Conservation (phyloP, 345 rosid genomes). For the Alliaria petiolata region DNA sequence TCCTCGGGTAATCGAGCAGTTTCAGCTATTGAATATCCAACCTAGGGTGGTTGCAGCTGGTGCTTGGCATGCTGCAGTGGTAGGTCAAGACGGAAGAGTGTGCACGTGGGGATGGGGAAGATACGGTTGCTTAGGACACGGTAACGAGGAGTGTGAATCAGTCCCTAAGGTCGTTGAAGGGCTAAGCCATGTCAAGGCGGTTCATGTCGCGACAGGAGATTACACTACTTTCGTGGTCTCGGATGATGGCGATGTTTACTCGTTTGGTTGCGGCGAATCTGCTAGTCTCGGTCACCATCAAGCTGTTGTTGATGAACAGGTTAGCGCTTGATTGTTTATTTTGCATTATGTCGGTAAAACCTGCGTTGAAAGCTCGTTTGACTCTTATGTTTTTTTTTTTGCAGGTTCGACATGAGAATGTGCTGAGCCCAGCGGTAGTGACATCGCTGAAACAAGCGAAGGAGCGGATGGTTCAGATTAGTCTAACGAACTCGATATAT, state of each 20-base stretch:
- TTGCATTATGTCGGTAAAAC: not conserved
- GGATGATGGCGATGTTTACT: slow-evolving; percentile 81
- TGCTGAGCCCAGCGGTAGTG: slow-evolving; percentile 75
- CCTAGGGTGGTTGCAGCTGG: slow-evolving; percentile 96
- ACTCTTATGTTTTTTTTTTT: slow-evolving; percentile 8
- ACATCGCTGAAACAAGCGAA: slow-evolving; percentile 70
- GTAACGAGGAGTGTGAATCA: slow-evolving; percentile 87
- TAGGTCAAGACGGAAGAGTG: slow-evolving; percentile 90
- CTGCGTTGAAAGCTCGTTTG: not conserved
- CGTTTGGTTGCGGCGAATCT: slow-evolving; percentile 96
- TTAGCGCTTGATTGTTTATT: not conserved
- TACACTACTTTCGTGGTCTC: slow-evolving; percentile 93
- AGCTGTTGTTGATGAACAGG: slow-evolving; percentile 66
- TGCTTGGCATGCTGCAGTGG: slow-evolving; percentile 99
- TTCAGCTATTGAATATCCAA: slow-evolving; percentile 65
- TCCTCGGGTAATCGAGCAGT: slow-evolving; percentile 86
- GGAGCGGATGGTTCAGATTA: slow-evolving; percentile 77
- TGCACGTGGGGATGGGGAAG: slow-evolving; percentile 99
- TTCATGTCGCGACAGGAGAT: slow-evolving; percentile 93
- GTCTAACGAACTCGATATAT: slow-evolving; percentile 85
- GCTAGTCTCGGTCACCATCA: slow-evolving; percentile 88
- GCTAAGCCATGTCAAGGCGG: slow-evolving; percentile 72
- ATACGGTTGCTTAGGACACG: slow-evolving; percentile 96
- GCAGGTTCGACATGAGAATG: slow-evolving; percentile 67
- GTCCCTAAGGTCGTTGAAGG: slow-evolving; percentile 89